phyloP scores from a whole-genome alignment of 257 asterid genomes.

The Gynochthodes officinalis region DNA sequence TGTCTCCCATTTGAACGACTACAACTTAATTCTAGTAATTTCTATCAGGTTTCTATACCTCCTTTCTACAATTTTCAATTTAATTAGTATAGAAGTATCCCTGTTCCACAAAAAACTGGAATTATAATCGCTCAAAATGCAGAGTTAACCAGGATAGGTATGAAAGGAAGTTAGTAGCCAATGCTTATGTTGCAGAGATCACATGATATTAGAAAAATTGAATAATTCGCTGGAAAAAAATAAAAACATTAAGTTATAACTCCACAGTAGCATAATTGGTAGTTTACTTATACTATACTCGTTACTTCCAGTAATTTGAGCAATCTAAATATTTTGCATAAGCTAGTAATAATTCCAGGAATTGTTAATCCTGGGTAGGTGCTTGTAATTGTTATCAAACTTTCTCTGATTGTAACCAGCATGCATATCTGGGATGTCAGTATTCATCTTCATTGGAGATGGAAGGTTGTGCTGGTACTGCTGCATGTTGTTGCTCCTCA shows the following conservation, averaged over 20 bases:
- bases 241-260: background rate
- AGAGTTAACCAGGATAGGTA: background rate
- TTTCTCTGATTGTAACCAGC: slow-evolving; percentile 13
- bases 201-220: too few species aligned
- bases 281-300: background rate
- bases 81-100: too few species aligned
- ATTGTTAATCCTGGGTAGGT: slow-evolving; percentile 23
- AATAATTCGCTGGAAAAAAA: too few species aligned
- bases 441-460: slow-evolving; percentile 25
- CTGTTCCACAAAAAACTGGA: too few species aligned
- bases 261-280: background rate
- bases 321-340: background rate
- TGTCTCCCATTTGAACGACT: background rate
- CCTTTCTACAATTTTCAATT: background rate
- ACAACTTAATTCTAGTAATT: too few species aligned
- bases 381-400: slow-evolving; percentile 16
- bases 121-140: too few species aligned
- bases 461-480: slow-evolving; percentile 32
- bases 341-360: slow-evolving; percentile 9
- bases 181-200: background rate
- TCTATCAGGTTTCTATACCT: background rate
- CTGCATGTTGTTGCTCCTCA: slow-evolving; percentile 25
- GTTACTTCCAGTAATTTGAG: background rate
- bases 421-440: slow-evolving; percentile 23
- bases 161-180: background rate